Base-by-base conservation (phyloP, 2,329 filamentous ascomycete species). In the Byssothecium circinans region DNA sequence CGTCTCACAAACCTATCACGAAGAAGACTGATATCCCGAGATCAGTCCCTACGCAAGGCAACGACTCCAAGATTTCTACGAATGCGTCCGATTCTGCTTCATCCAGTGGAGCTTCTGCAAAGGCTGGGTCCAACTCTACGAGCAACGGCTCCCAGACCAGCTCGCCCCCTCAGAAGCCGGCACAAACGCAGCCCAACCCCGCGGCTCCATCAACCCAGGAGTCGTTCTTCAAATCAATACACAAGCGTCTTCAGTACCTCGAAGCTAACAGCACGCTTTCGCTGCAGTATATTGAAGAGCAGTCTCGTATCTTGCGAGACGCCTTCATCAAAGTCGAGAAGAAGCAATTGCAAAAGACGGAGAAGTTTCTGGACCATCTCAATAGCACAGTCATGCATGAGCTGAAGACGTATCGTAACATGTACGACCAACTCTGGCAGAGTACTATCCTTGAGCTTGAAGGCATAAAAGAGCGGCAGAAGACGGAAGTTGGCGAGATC, bases 391-490 rank as follows among this genome's bases (percentile, higher is more conserved):
- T 97, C 1, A 80, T 95, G 32, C 80, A 82, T 14, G 94, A 99
- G 69, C 51, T 69, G n/a, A 66, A 66, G 49, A 59, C 58, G 20
- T 69, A 69, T 41, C 83, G 89, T 43, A 83, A 86, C 49, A 88
- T 96, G 68, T 97, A 97, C 69, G 92, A 97, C 65, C 89, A 96
- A 64, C 85, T 97, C 11, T 97, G 92, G 91, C 91, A 96, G 71
- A 92, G 88, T 17, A 96, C 95, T 10, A 87, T 96, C 18, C 86
- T 96, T 45, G 91, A 95, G 23, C 82, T 97, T 12, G 91, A 96
- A 67, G 86, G 85, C 34, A 92, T 96, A 69, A 85, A 90, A 34
- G 88, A 95, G 64, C 86, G 90, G 58, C 89, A 89, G 14, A 84
- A 91, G 63, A 81, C 84, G 45, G 91, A 97, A 65, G 86, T 95